A percentile compares a stretch with the other conserved stretches of the same genome.
Conservation (phyloP, 208 protist genomes). For the Herpetomonas samuelpessoai region DNA sequence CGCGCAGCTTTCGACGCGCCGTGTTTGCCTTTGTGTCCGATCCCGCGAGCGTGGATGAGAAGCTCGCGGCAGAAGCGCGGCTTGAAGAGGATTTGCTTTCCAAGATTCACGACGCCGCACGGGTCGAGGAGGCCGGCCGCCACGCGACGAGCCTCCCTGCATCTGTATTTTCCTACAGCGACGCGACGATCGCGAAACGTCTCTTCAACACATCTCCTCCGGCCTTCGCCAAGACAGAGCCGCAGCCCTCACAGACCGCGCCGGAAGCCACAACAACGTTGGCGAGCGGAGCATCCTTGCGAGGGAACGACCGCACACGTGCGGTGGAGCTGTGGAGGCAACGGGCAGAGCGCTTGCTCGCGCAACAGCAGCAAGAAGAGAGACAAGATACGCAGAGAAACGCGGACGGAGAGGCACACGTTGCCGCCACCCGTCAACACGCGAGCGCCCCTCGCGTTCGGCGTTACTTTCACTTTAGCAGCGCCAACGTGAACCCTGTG, state of each 20-base stretch:
- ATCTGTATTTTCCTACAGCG: too few species aligned
- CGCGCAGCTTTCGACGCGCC: conserved; percentile 37
- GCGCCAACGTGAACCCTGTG: conserved; percentile 2
- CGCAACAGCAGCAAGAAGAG: too few species aligned
- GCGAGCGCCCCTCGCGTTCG: not conserved
- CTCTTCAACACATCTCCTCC: too few species aligned
- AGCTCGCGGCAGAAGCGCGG: conserved; percentile 31
- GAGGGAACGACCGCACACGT: conserved; percentile 7
- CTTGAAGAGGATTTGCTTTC: conserved; percentile 43
- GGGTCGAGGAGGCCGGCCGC: conserved; percentile 35
- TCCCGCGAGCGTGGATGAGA: conserved; percentile 32
- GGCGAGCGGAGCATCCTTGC: not conserved
- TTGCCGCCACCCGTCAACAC: too few species aligned
- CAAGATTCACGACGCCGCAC: conserved; percentile 38
- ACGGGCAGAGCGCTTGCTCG: too few species aligned
- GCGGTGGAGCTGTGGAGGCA: conserved; percentile 26
- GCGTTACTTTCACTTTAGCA: conserved; percentile 14
- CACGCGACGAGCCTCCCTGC: too few species aligned
- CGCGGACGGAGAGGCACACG: too few species aligned
- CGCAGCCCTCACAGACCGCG: too few species aligned
- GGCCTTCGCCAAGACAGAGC: too few species aligned
- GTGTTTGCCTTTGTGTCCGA: conserved; percentile 59
- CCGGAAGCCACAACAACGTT: too few species aligned
- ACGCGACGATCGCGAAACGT: too few species aligned
- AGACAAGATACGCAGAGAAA: too few species aligned